A percentile compares a stretch with the other conserved stretches of the same genome.
phyloP scores from a whole-genome alignment of 768 basidiomycete species.

The Pisolithus albus region DNA sequence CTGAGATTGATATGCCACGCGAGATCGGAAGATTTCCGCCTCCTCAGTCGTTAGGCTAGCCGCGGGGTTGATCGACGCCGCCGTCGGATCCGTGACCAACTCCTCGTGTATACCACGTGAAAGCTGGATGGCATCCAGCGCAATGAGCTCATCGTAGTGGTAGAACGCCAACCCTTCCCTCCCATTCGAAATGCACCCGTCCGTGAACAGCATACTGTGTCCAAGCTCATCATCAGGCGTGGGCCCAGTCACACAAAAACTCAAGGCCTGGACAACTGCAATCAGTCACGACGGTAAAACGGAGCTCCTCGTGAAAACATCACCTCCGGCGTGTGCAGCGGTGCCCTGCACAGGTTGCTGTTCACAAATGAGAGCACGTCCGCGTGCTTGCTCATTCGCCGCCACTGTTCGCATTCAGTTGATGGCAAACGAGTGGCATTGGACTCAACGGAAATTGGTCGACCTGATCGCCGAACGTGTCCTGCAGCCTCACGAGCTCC shows the following conservation, averaged over 20 bases:
- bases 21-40: slow-evolving; percentile 28
- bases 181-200: slow-evolving; percentile 8
- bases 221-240: slow-evolving; percentile 55
- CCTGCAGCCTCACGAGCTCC: slow-evolving; percentile 23
- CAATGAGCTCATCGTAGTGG: slow-evolving; percentile 45
- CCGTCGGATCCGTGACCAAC: slow-evolving; percentile 24
- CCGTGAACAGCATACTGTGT: slow-evolving; percentile 34
- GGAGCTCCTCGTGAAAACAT: slow-evolving; percentile 7
- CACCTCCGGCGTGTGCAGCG: slow-evolving; percentile 36
- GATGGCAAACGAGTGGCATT: slow-evolving; percentile 15
- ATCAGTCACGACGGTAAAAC: slow-evolving; percentile 6
- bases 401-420: slow-evolving; percentile 20
- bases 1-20: slow-evolving; percentile 38
- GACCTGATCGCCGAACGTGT: slow-evolving; percentile 23
- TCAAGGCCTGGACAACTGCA: slow-evolving; percentile 13
- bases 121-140: slow-evolving; percentile 37
- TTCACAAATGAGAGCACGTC: slow-evolving; percentile 53
- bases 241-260: slow-evolving; percentile 28
- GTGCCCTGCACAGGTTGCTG: slow-evolving; percentile 37
- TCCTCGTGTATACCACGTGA: slow-evolving; percentile 39
- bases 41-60: slow-evolving; percentile 15
- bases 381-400: slow-evolving; percentile 24
- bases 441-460: slow-evolving; percentile 27
- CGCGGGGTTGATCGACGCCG: slow-evolving; percentile 31
- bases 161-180: slow-evolving; percentile 28